phyloP scores from a whole-genome alignment of 192 early-diverging fungal species.

The Coemansia asiatica region DNA sequence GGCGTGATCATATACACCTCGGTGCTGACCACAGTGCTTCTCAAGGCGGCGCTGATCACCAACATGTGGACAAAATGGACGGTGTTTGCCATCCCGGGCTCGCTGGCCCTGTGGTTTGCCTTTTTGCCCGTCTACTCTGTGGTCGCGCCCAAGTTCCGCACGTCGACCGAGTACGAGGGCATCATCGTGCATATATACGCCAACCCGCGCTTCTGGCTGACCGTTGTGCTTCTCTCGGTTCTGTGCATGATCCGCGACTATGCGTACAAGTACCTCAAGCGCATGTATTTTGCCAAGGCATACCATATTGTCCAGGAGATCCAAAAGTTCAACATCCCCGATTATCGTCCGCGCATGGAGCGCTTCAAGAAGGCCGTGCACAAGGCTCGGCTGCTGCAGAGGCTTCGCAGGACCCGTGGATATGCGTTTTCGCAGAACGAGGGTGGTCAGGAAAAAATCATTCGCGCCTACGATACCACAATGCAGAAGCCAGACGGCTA shows the following conservation, averaged over 20 bases:
- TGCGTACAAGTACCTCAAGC: conserved; percentile 86
- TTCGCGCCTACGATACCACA: conserved; percentile 77
- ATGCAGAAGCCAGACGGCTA: conserved; percentile 62
- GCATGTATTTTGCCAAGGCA: conserved; percentile 75
- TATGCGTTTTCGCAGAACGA: conserved; percentile 99
- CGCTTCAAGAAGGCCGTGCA: conserved; percentile 98
- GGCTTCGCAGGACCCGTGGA: conserved; percentile 87
- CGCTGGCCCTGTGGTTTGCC: conserved; percentile 84
- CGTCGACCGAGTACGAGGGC: conserved; percentile 75
- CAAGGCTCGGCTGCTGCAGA: conserved; percentile 92
- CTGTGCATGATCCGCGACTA: conserved; percentile 86
- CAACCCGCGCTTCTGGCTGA: conserved; percentile 82
- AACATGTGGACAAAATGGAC: conserved; percentile 96
- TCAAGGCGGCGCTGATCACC: conserved; percentile 88
- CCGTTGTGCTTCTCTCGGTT: conserved; percentile 81
- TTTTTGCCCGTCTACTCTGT: conserved; percentile 81
- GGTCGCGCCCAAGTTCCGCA: conserved; percentile 65
- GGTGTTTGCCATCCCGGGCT: conserved; percentile 85
- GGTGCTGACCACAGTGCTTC: conserved; percentile 83
- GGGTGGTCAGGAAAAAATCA: conserved; percentile 83
- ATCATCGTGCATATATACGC: conserved; percentile 66
- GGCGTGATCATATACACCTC: conserved; percentile 88
- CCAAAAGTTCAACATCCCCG: conserved; percentile 98
- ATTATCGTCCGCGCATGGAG: conserved; percentile 97
- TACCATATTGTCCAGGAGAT: conserved; percentile 99